phyloP scores from a whole-genome alignment of 2,329 filamentous ascomycete genomes.

The Diaporthe aspalathi region DNA sequence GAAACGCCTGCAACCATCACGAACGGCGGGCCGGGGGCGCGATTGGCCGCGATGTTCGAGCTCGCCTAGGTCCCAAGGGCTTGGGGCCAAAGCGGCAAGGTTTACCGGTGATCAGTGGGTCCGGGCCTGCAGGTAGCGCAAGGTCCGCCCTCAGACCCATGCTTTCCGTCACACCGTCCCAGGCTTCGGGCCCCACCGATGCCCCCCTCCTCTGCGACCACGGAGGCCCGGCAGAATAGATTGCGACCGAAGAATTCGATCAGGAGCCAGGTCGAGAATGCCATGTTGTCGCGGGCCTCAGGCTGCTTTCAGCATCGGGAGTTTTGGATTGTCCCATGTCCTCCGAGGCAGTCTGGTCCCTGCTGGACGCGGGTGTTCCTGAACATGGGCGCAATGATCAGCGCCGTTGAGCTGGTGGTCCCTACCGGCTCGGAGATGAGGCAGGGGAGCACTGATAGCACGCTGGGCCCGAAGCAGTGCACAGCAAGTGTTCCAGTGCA shows the following conservation, averaged over 20 bases:
- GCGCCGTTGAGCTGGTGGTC: background rate
- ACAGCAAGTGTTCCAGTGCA: background rate
- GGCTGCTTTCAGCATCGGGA: background rate
- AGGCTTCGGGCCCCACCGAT: slow-evolving; percentile 11
- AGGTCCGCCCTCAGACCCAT: slow-evolving; percentile 24
- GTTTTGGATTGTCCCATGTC: slow-evolving; percentile 2
- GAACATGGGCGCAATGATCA: background rate
- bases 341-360: slow-evolving; percentile 6
- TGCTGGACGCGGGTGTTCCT: slow-evolving; percentile 21
- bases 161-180: slow-evolving; percentile 25
- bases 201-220: slow-evolving; percentile 13
- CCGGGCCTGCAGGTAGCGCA: slow-evolving; percentile 22
- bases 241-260: slow-evolving; percentile 35
- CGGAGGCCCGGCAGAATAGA: slow-evolving; percentile 10
- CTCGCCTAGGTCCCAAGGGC: slow-evolving; percentile 9
- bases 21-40: background rate
- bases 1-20: slow-evolving; percentile 24
- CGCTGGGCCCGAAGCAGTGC: background rate
- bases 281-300: slow-evolving; percentile 8
- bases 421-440: background rate
- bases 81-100: slow-evolving; percentile 33
- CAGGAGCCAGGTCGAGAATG: slow-evolving; percentile 32
- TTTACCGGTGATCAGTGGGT: slow-evolving; percentile 26
- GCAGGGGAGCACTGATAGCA: background rate
- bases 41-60: slow-evolving; percentile 29